Base-by-base conservation (phyloP, 177 flowering plant genomes). In the Telopea speciosissima region DNA sequence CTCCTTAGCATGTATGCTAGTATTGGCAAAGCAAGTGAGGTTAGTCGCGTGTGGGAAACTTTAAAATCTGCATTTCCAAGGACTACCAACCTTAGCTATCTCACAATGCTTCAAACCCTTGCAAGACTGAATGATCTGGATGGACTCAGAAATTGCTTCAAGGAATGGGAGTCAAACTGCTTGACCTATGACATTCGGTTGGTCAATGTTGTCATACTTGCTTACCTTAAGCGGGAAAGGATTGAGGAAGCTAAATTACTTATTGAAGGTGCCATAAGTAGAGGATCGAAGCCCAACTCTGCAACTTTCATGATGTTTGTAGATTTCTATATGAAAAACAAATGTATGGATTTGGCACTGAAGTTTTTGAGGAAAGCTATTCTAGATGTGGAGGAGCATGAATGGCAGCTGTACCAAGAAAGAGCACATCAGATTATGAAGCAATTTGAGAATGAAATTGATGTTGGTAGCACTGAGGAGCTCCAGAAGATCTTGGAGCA, bases 161-260 rank as follows among this genome's bases (percentile, higher is more conserved):
- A 74, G 26, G 88, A 86, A 67, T 86, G 89, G 89, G 88, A 83
- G 68, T 73, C 75, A 3, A 8, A 67, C 11, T 74, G 71, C 65
- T 28, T 68, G 3, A 21, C 13, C 49, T 85, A 78, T 72, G 91
- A 88, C 71, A 66, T 74, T 16, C 74, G 84, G 75, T 25, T 88
- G 56, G 68, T 75, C 12, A 82, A 81, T 70, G 81, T 79, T 42
- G 21, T 81, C 5, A 59, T 88, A 28, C 64, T 59, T 56, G 73
- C 79, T 25, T 86, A 85, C 72, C 75, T 83, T 23, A 69, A 68
- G 14, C 70, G 70, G 10, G 79, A 79, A 68, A 80, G 79, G 87
- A 73, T 82, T 23, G 70, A 78, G 44, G 77, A 84, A 71, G 91
- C 86, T 7, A 63, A 79, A 25, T 23, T 31, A 24, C 66, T 88